Conservation (phyloP, 2,329 filamentous ascomycete genomes). For the Alternaria arbusti region DNA sequence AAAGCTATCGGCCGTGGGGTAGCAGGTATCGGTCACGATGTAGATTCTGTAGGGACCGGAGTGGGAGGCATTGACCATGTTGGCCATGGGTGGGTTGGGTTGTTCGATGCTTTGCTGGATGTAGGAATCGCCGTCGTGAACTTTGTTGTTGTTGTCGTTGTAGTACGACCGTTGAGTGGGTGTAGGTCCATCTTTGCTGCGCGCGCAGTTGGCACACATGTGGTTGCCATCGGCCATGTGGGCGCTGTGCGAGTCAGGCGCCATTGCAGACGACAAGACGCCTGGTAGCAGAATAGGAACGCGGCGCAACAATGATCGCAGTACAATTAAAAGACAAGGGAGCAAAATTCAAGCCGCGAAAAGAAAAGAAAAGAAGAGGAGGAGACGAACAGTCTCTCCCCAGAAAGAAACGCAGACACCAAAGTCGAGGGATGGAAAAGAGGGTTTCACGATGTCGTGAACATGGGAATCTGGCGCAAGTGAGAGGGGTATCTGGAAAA, state of each 20-base stretch:
- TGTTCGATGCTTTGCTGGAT: conserved; percentile 13
- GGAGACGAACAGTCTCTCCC: neutral
- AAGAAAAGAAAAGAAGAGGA: neutral
- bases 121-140: conserved; percentile 4
- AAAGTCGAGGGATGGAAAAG: neutral
- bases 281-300: neutral
- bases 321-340: neutral
- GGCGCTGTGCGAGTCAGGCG: neutral
- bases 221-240: neutral
- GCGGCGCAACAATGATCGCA: neutral
- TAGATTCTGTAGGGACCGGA: conserved; percentile 18
- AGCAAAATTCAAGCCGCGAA: neutral
- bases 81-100: conserved; percentile 3
- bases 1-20: conserved; percentile 23
- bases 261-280: neutral
- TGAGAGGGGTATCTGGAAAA: conserved; percentile 6
- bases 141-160: neutral
- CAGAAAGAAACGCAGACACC: neutral
- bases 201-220: neutral
- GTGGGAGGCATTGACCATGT: neutral
- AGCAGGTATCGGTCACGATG: conserved; percentile 31
- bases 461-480: conserved; percentile 13
- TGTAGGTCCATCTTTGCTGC: conserved; percentile 9
- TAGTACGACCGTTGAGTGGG: conserved; percentile 10
- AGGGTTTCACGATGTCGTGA: conserved; percentile 7